Evolutionary conservation across 148 eudicot genomes (phyloP), one percentile per base, ranked within the genome.

Genomic region (Euryodendron excelsum): DNA sequence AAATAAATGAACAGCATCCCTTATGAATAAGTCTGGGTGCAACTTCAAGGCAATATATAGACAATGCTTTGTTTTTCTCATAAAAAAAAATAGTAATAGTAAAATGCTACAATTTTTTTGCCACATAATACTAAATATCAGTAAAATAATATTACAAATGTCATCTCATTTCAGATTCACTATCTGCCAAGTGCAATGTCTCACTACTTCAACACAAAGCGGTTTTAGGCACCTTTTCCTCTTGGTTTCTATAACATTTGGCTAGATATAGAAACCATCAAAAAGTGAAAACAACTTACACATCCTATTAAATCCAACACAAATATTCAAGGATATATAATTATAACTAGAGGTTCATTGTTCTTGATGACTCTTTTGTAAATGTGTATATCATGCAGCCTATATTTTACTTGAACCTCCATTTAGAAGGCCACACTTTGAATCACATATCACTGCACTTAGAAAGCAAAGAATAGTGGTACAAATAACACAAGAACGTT

Each of bases 181-280:
- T 8, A 50, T 72, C 63, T 13, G 18, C 45, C 45, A 55, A 33
- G 63, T 21, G 63, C 41, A 8, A 71, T 3, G 28, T 67, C 10
- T 7, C 27, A 31, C 50, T 21, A 27, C 60, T 70, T 15, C 30
- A 27, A 47, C 20, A 71, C 33, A 71, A 56, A 72, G 27, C 41
- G 33, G 2, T 25, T 3, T 1, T 9, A 60, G 15, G 31, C 64
- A 60, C 30, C 30, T 2, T 45, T 52, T 31, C 36, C 58, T 48
- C 31, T 31, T 27, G 59, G 37, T 70, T 69, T 69, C 56, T 69
- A 27, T 14, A n/a, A 69, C 30, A 45, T 25, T 47, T 69, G 56
- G 55, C 23, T 47, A 69, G 55, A 50, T 36, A 48, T 12, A 45
- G 21, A 47, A 69, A 69, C 73, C 73, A 33, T 69, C 18, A 50